These are phyloP conservation scores for Macrotyloma uniflorum DNA, from an alignment of 306 rosid genomes.

Conservation along the genomic window DNA sequence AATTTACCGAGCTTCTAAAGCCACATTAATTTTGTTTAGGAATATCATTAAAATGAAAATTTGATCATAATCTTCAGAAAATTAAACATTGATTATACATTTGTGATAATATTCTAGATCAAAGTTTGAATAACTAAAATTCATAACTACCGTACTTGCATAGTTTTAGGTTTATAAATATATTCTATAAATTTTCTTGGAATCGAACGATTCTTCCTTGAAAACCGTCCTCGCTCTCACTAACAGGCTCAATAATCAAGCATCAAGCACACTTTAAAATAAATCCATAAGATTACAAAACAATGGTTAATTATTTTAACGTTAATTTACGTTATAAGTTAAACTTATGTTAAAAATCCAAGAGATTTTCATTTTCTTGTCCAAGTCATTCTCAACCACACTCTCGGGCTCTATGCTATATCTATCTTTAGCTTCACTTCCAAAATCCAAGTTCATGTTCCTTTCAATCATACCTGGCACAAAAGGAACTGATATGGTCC, in stretches of 20 bases:
- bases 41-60: not conserved
- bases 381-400: not conserved
- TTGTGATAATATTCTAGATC: not conserved
- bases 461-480: constrained; percentile 11
- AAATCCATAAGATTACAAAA: not conserved
- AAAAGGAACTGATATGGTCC: constrained; percentile 33
- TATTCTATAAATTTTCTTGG: not conserved
- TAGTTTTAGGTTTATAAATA: not conserved
- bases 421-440: not conserved
- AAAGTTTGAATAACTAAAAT: not conserved
- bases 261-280: not conserved
- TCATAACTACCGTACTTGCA: not conserved
- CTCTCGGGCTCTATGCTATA: not conserved
- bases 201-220: not conserved
- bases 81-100: not conserved
- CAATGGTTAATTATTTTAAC: not conserved
- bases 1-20: not conserved
- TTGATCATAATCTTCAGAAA: not conserved
- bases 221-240: not conserved
- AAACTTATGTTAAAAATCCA: not conserved
- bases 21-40: not conserved
- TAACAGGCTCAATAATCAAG: not conserved
- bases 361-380: not conserved
- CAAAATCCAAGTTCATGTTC: not conserved
- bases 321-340: not conserved